Base-by-base conservation (phyloP, 768 basidiomycete species). In the Lentinula raphanica region DNA sequence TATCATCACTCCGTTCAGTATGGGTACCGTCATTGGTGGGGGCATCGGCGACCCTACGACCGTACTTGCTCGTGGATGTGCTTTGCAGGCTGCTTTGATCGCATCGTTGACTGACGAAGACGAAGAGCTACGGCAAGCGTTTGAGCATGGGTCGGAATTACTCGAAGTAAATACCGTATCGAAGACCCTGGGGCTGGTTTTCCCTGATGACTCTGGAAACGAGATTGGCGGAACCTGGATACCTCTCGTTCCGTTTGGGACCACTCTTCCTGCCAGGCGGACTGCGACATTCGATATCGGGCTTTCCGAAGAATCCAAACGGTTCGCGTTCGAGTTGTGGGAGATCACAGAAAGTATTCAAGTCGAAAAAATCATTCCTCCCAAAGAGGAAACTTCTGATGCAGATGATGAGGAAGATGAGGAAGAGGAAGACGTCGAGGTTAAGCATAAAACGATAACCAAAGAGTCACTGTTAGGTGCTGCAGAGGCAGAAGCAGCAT, bases 11-110 rank as follows among this genome's bases (percentile, higher is more conserved):
- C 84, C 90, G 0, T 89, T 89, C 69, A 77, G 80, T 9, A 71
- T 79, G 1, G 85, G 86, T 0, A 87, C 84, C 0, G 82, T 88
- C 29, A 80, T 83, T 0, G 88, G 88, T 40, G 89, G 88, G 0
- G 87, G 88, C 19, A 71, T 81, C 2, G 88, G 87, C 13, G 89
- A 92, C 68, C 90, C 91, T 0, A 90, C 88, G 0, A 86, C 89
- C 9, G 77, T 92, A 49, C 75, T 93, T 0, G 85, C 89, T 1
- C 74, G 87, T 9, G 91, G 91, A n/a, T 86, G 84, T 58, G 90
- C 88, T 3, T 66, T 86, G 39, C 90, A 92, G 67, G 91, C 87
- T 1, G 80, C 81, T 46, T 67, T 91, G 36, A 74, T 92, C 36
- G 71, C 79, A 1, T 66, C 68, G 11, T 71, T 89, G 29, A 72